These are phyloP conservation scores for Podila epigama DNA, from an alignment of 192 early-diverging fungal species.

Conservation along the genomic window DNA sequence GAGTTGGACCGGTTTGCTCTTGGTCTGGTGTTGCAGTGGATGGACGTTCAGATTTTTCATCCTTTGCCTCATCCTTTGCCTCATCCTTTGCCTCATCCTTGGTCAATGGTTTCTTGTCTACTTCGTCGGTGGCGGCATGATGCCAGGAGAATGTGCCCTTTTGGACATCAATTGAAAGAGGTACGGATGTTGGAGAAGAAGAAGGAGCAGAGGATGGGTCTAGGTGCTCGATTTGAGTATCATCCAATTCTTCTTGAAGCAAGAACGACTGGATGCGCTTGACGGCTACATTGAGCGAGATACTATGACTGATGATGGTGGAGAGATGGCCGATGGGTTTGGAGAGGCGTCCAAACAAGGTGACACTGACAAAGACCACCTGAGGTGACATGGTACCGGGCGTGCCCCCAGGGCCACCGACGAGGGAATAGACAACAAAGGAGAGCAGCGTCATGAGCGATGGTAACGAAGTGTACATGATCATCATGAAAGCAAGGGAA, in stretches of 20 bases:
- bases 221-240: not conserved
- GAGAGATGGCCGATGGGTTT: slow-evolving; percentile 4
- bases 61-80: no score
- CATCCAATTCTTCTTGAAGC: slow-evolving; percentile 14
- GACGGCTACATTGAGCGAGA: slow-evolving; percentile 5
- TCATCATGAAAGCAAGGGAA: slow-evolving; percentile 10
- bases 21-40: not conserved
- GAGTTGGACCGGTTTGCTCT: not conserved
- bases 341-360: slow-evolving; percentile 2
- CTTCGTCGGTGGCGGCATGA: slow-evolving; percentile 6
- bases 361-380: slow-evolving; percentile 18
- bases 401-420: not conserved
- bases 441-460: slow-evolving; percentile 12
- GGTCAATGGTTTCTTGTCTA: not conserved
- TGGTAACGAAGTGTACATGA: slow-evolving; percentile 10
- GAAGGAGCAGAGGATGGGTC: not conserved
- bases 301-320: not conserved
- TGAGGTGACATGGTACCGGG: not conserved
- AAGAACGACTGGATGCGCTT: slow-evolving; percentile 12
- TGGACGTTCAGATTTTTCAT: not conserved
- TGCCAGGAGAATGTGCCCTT: not conserved
- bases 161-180: not conserved
- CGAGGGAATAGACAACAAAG: slow-evolving; percentile 6
- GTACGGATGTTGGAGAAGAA: not conserved
- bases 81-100: no score